Conservation (phyloP, 1,284 basidiomycete species). For the Trametes hirsuta region DNA sequence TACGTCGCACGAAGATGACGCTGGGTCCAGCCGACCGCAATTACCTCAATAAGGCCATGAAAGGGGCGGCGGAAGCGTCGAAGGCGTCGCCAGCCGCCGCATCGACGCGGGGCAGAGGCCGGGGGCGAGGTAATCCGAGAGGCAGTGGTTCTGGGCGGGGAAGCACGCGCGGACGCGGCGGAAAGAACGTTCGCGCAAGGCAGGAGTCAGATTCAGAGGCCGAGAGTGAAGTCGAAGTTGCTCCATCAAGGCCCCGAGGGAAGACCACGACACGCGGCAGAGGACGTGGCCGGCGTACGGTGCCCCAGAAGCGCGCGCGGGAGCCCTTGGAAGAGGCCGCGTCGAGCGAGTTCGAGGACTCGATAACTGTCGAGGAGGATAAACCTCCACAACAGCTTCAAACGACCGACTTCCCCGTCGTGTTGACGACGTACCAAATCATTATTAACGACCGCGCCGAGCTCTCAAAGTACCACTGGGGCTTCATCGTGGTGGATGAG, state of each 20-base stretch:
- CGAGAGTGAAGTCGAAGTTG: conserved; percentile 7
- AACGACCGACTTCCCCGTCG: conserved; percentile 66
- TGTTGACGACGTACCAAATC: conserved; percentile 94
- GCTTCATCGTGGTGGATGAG: conserved; percentile 95
- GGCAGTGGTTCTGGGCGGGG: conserved; percentile 1
- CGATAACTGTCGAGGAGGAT: conserved; percentile 20
- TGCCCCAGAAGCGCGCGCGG: conserved; percentile 16
- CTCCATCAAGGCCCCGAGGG: conserved; percentile 5
- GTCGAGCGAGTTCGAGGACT: conserved; percentile 22
- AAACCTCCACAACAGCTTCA: conserved; percentile 31
- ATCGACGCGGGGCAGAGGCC: conserved; percentile 4
- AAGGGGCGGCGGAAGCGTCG: not conserved
- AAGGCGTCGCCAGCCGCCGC: not conserved
- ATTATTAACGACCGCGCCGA: conserved; percentile 81
- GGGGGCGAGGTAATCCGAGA: conserved; percentile 7
- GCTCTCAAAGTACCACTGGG: conserved; percentile 78
- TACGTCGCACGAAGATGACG: conserved; percentile 48
- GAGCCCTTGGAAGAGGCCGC: conserved; percentile 23
- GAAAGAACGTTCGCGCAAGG: not conserved
- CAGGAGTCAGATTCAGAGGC: conserved; percentile 12
- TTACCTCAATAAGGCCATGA: conserved; percentile 10
- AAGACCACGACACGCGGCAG: conserved; percentile 16
- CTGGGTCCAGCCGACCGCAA: conserved; percentile 24
- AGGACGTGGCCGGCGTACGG: conserved; percentile 24
- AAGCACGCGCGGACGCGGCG: conserved; percentile 13